A percentile compares a stretch with the other conserved stretches of the same genome.
phyloP scores from a whole-genome alignment of 2,329 filamentous ascomycete genomes.

The Cladophialophora chaetospira region DNA sequence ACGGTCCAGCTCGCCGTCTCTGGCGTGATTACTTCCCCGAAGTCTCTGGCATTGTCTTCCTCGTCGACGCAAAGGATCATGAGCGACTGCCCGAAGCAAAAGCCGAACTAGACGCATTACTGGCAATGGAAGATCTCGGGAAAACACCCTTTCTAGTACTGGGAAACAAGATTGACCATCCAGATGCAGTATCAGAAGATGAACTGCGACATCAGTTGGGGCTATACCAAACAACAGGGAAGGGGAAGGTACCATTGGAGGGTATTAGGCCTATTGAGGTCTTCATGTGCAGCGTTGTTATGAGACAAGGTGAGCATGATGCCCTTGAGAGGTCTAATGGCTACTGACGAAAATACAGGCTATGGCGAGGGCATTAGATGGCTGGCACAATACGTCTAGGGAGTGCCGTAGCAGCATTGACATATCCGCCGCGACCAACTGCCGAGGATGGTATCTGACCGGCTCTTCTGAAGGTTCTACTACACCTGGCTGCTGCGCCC shows the following conservation, averaged over 20 bases:
- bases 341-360: constrained; percentile 48
- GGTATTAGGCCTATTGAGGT: constrained; percentile 94
- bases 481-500: too few species aligned
- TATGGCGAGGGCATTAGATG: constrained; percentile 90
- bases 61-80: constrained; percentile 95
- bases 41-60: constrained; percentile 94
- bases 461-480: too few species aligned
- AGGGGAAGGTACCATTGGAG: constrained; percentile 90
- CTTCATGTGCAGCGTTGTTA: constrained; percentile 99
- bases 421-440: too few species aligned
- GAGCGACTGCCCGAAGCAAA: constrained; percentile 94
- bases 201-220: constrained; percentile 90
- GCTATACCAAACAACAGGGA: constrained; percentile 93
- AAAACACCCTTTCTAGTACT: constrained; percentile 96
- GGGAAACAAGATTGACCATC: constrained; percentile 99
- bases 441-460: too few species aligned
- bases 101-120: constrained; percentile 91
- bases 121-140: constrained; percentile 93
- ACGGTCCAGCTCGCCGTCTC: constrained; percentile 71
- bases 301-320: constrained; percentile 75
- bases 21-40: constrained; percentile 98
- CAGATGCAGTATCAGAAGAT: constrained; percentile 91
- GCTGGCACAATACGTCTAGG: constrained; percentile 88
- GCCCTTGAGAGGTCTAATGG: constrained; percentile 2
- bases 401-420: background rate